Evolutionary conservation across 2,329 filamentous ascomycete genomes (phyloP).

Genomic region (Cryphonectria naterciae): DNA sequence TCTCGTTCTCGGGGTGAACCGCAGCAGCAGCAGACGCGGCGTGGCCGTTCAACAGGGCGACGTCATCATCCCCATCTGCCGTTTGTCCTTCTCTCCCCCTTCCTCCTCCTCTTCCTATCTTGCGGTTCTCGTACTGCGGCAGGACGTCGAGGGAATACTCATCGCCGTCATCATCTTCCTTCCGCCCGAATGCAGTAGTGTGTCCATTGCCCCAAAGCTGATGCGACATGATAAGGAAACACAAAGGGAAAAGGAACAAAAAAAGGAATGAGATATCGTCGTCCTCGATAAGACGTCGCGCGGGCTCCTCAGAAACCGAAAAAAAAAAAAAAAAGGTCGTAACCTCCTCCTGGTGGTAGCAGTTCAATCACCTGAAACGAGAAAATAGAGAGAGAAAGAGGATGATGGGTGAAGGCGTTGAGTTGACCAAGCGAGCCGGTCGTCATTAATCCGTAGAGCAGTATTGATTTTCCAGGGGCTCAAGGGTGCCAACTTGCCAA

Average conservation of each 20-base stretch:
- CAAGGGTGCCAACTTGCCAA: background rate
- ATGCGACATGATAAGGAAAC: background rate
- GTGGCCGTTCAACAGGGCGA: background rate
- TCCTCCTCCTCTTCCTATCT: background rate
- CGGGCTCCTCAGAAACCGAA: conserved; percentile 7
- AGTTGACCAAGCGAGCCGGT: background rate
- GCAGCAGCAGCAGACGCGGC: background rate
- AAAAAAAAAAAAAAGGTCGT: conserved; percentile 5
- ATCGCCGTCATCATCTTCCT: background rate
- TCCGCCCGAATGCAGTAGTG: background rate
- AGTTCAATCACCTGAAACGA: background rate
- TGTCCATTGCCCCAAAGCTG: conserved; percentile 3
- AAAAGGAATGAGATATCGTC: background rate
- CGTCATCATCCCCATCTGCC: background rate
- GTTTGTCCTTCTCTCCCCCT: background rate
- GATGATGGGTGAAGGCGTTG: background rate
- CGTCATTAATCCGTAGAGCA: background rate
- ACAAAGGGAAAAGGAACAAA: too few species aligned
- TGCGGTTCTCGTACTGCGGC: conserved; percentile 1
- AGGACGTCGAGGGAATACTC: conserved; percentile 6
- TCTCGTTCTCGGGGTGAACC: background rate
- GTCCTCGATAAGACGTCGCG: background rate
- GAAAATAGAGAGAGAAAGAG: background rate
- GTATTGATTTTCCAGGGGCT: background rate
- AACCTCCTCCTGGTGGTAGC: background rate